phyloP scores from a whole-genome alignment of 345 rosid species.

The Salix koriyanagi region DNA sequence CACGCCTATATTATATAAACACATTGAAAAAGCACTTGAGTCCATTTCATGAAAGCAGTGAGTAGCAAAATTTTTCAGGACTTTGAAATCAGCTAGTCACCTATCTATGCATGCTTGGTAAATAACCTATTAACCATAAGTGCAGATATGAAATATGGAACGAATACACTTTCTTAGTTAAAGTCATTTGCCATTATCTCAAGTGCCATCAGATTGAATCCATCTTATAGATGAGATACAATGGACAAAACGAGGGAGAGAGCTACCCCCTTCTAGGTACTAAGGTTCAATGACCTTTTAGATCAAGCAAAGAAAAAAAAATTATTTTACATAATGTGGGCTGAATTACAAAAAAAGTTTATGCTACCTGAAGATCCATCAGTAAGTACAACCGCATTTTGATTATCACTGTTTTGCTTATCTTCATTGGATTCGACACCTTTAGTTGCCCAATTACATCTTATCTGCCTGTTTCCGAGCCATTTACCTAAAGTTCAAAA shows the following conservation, averaged over 20 bases:
- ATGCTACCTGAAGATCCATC: conserved; percentile 29
- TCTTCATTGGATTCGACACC: conserved; percentile 81
- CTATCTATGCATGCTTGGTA: background rate
- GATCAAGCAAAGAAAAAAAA: background rate
- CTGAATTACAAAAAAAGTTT: background rate
- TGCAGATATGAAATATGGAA: background rate
- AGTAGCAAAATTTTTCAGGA: background rate
- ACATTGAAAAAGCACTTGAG: background rate
- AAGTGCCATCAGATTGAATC: background rate
- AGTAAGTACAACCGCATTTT: conserved; percentile 42
- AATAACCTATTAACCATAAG: background rate
- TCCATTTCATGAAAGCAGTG: background rate
- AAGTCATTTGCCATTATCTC: background rate
- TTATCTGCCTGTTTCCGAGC: conserved; percentile 92
- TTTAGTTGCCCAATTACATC: conserved; percentile 97
- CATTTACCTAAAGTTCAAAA: conserved; percentile 58
- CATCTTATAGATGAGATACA: background rate
- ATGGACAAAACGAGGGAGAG: background rate
- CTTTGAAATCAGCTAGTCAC: background rate
- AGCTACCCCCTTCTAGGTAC: background rate
- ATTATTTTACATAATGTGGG: background rate
- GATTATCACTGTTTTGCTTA: conserved; percentile 70
- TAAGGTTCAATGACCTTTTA: background rate
- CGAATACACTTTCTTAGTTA: background rate
- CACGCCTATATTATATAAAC: background rate